Base-by-base conservation (phyloP, 148 eudicot genomes). In the Polygonum maritimum region DNA sequence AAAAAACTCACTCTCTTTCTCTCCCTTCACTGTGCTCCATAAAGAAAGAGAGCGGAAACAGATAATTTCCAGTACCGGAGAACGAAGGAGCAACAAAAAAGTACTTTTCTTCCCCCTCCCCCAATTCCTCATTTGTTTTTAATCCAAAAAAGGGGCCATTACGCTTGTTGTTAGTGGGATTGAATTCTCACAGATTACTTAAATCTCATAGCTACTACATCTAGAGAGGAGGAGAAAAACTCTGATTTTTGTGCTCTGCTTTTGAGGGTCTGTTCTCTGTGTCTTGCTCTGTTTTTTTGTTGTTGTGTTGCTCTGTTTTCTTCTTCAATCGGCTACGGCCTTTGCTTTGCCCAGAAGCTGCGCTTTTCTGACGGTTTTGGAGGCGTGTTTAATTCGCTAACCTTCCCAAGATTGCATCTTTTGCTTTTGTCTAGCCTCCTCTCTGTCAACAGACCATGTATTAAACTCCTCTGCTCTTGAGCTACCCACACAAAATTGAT, bases 1-100 rank as follows among this genome's bases (percentile, higher is more conserved):
- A 26, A 26, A 26, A 26, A 26, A 26, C 31, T 26, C 31, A 26
- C 6, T 33, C 33, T 9, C 63, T 33, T 16, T 60, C 31, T 67
- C 71, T 67, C 71, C 36, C 71, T 67, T 45, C 21, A 31, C 70
- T 63, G 70, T 63, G 15, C 71, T 67, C 71, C 44, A 67, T 60
- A 21, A 35, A 67, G 38, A 45, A 15, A 2, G 45, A 35, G 41
- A 35, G 71, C 4, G 9, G 71, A 67, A 67, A 67, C 71, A 36
- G 71, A 67, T 15, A 67, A 2, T 36, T 15, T 9, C 16, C 45
- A 67, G 70, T 7, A 60, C 2, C 71, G 16, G 45, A 67, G 71
- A 8, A 67, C 7, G 21, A 36, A 38, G 18, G 39, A 63, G 40
- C 18, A 9, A 12, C 41, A 36, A 67, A 60, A 67, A 67, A 67